phyloP scores from a whole-genome alignment of 2,329 filamentous ascomycete species.

The Colletotrichum sp. region DNA sequence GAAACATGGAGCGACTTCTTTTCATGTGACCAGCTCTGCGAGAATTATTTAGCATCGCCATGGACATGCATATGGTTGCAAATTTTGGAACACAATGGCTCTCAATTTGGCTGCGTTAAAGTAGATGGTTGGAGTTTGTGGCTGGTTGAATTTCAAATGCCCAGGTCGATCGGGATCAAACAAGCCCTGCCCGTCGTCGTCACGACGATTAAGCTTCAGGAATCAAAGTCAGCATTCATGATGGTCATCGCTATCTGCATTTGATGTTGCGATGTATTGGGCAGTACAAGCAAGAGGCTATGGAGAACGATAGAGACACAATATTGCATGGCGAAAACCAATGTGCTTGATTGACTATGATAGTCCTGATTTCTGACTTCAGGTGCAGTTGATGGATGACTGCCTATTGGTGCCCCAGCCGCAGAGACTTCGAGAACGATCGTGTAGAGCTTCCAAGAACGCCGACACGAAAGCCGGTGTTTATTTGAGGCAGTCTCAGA shows the following conservation, averaged over 20 bases:
- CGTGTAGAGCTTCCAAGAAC: too few species aligned
- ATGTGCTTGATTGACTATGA: background rate
- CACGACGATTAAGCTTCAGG: fast-evolving
- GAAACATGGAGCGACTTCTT: too few species aligned
- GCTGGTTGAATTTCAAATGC: too few species aligned
- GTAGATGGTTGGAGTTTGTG: too few species aligned
- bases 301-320: background rate
- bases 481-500: too few species aligned
- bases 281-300: fast-evolving
- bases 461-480: too few species aligned
- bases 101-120: too few species aligned
- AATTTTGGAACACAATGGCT: too few species aligned
- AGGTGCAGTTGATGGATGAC: background rate
- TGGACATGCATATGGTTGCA: background rate
- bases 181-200: background rate
- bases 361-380: background rate
- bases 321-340: background rate
- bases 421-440: too few species aligned
- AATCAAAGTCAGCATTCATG: fast-evolving
- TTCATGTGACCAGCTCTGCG: background rate
- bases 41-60: background rate
- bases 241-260: background rate
- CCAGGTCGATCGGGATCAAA: too few species aligned
- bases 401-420: too few species aligned
- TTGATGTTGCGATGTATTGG: background rate